Base-by-base conservation (phyloP, 768 basidiomycete species). In the Tephrocybe sp. region DNA sequence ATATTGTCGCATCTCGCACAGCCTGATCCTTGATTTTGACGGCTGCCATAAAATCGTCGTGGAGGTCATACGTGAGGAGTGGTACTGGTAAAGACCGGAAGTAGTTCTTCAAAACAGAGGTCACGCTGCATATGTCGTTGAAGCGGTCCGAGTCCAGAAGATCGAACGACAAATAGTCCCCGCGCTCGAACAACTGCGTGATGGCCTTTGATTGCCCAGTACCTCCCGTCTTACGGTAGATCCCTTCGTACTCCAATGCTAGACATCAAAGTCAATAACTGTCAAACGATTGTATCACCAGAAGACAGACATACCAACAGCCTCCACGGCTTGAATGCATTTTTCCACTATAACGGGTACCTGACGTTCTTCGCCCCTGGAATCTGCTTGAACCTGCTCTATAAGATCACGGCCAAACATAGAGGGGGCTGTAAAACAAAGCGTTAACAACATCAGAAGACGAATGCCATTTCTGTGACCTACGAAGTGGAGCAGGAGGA, bases 191-290 rank as follows among this genome's bases (percentile, higher is more conserved):
- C 21, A 95, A 75, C 55, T 94, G 90, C 0, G 91, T 94, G 69
- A 99, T 97, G 45, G 78, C 78, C 71, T 95, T 95, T 29, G 91
- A 88, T 60, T 94, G 94, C 2, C 88, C 80, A 23, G 89, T 84
- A 2, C 97, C 97, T 24, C 97, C 97, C 0, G 87, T 92, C 72
- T 99, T 99, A 55, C 97, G 91, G 67, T 99, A 99, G 55, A 99
- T 92, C 10, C 97, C 97, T 66, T 99, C 97, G 61, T 94, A 94
- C 51, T 97, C 92, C 70, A 97, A 78, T 4, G 90, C 94, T 91
- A 43, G 10, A 36, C 9, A 23, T 21, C 11, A 23, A 24, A 22
- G n/a, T 9, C 13, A 25, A 33, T 0, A 2, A 38, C 18, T 10
- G 19, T 11, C 22, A 48, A 30, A 3, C 5, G 11, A 11, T 5